Evolutionary conservation across 192 early-diverging fungal genomes (phyloP).

Genomic region (Podila clonocystis): DNA sequence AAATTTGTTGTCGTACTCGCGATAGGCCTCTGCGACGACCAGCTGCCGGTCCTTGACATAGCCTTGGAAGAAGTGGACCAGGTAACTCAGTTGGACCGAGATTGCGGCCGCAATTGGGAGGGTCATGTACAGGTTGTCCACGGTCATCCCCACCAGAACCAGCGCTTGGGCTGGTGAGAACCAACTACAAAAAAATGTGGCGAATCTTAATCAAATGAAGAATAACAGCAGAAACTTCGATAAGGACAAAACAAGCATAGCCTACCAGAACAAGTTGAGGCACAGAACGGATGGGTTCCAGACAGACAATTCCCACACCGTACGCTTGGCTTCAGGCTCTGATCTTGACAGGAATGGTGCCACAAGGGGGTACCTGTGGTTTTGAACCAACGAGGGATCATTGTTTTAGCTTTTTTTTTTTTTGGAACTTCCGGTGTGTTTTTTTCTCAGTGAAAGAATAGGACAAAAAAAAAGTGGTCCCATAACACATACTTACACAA

Average conservation of each 20-base stretch:
- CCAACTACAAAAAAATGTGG: too few relatives aligned
- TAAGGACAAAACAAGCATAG: background rate
- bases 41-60: conserved; percentile 66
- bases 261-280: conserved; percentile 46
- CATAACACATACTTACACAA: conserved; percentile 9
- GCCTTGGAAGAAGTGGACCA: conserved; percentile 30
- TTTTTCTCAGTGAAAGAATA: background rate
- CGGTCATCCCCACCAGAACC: conserved; percentile 57
- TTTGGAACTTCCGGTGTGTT: too few relatives aligned
- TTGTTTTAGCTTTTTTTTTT: background rate
- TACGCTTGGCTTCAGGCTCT: conserved; percentile 16
- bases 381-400: background rate
- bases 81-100: conserved; percentile 59
- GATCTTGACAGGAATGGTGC: conserved; percentile 15
- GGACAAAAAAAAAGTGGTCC: background rate
- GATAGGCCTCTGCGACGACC: conserved; percentile 63
- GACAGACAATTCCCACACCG: conserved; percentile 42
- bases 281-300: conserved; percentile 44
- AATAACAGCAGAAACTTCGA: background rate
- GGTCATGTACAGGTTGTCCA: conserved; percentile 66
- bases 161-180: conserved; percentile 71
- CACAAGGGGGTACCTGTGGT: conserved; percentile 20
- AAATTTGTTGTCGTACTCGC: conserved; percentile 72
- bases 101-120: conserved; percentile 61
- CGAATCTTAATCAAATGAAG: too few relatives aligned